Conservation (phyloP, 2,329 filamentous ascomycete species). For the Peltaster fructicola region DNA sequence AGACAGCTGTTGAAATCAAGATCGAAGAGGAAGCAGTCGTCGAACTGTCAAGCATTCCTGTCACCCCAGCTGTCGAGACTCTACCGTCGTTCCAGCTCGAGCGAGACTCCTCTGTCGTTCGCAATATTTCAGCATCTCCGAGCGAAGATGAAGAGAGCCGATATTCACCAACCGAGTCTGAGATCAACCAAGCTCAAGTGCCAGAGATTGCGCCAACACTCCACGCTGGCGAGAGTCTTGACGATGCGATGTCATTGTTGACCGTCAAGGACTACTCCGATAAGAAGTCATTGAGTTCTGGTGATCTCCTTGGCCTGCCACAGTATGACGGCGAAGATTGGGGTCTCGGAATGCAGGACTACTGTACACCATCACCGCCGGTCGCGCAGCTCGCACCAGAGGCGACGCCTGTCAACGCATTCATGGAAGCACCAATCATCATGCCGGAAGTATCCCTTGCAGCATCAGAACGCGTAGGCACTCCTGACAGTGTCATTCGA, state of each 20-base stretch:
- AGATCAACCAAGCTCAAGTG: too few species aligned
- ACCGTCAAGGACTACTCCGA: constrained; percentile 19
- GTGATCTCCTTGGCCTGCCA: constrained; percentile 16
- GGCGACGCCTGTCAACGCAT: constrained; percentile 8
- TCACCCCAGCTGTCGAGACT: too few species aligned
- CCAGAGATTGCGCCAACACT: too few species aligned
- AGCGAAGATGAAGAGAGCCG: constrained; percentile 33
- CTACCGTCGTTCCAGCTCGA: too few species aligned
- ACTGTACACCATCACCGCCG: constrained; percentile 31
- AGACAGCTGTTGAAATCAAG: too few species aligned
- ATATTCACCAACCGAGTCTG: constrained; percentile 21
- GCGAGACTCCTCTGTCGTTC: constrained; percentile 36
- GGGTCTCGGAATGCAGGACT: constrained; percentile 36
- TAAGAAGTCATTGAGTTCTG: too few species aligned
- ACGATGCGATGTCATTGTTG: constrained; percentile 19
- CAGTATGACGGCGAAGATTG: constrained; percentile 29
- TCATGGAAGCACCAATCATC: constrained; percentile 5
- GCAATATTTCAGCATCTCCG: too few species aligned
- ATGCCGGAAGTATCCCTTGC: constrained; percentile 15
- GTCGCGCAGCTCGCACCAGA: constrained; percentile 4
- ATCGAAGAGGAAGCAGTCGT: too few species aligned
- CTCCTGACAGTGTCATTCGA: constrained; percentile 75
- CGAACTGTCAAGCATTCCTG: too few species aligned
- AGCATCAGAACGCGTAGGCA: too few species aligned
- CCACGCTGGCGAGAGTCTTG: constrained; percentile 16